Evolutionary conservation across 805 yeast genomes (phyloP), one percentile per base, ranked within the genome.

Genomic region (Zygosaccharomyces rouxii): DNA sequence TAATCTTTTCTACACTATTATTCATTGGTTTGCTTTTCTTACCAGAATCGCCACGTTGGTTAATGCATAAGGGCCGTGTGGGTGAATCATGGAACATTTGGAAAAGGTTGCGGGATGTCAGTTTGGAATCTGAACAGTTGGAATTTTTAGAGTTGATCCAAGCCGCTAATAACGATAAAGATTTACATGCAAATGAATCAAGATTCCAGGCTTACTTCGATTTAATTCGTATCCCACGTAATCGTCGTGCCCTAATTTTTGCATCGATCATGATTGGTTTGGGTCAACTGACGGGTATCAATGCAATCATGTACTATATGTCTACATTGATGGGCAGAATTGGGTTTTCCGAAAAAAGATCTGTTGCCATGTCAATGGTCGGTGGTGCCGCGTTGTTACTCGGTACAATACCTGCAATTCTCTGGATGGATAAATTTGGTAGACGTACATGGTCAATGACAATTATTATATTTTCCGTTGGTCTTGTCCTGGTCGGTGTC

Each of bases 211-310:
- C 71, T 26, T 73, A 77, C 68, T 52, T 73, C 38, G 86, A 81
- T 52, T 70, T 82, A 53, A 64, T 81, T 64, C 69, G 73, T 11
- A 70, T 75, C 46, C 75, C 83, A 40, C 75, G 87, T 64, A 77
- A 76, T 61, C 75, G 86, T 55, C 76, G 86, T 58, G 83, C 86
- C 9, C 69, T 81, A 39, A 64, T 78, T 18, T 81, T 80, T 60
- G 74, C 85, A 7, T 70, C 71, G 45, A 72, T 77, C 55, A 80
- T 81, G 84, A 73, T 80, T 48, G 65, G 75, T 55, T 69, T 80
- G 48, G 84, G 84, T 44, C 87, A 81, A 63, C 74, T 81, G 68
- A 80, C 86, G 4, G 86, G 86, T 71, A 77, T 81, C 56, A 81
- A 81, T 57, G 86, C 82, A 35, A 76, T 81, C 50, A 73, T 81